Conservation (phyloP, 2,329 filamentous ascomycete species). For the Zalaria obscura region DNA sequence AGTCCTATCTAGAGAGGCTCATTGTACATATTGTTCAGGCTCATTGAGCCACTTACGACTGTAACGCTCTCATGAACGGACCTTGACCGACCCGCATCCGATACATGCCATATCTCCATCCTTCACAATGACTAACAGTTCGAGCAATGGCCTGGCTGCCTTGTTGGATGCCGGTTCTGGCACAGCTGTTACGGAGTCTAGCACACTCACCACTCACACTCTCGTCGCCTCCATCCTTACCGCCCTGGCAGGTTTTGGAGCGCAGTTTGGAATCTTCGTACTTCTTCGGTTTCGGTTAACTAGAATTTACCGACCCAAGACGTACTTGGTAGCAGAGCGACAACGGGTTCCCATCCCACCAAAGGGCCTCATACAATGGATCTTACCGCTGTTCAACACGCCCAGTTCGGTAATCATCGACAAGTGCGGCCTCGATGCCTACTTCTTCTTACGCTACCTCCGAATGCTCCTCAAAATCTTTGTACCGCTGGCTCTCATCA, state of each 20-base stretch:
- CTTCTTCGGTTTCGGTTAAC: constrained; percentile 64
- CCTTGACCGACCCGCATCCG: too few species aligned
- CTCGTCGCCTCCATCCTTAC: constrained; percentile 23
- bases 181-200: background rate
- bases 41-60: too few species aligned
- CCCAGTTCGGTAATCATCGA: constrained; percentile 77
- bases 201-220: constrained; percentile 14
- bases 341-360: constrained; percentile 70
- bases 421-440: constrained; percentile 90
- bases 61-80: too few species aligned
- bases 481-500: constrained; percentile 60
- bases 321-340: constrained; percentile 72
- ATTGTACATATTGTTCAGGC: too few species aligned
- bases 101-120: too few species aligned
- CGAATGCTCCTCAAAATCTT: constrained; percentile 84
- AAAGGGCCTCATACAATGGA: constrained; percentile 38
- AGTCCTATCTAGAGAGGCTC: too few species aligned
- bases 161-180: constrained; percentile 1
- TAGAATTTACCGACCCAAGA: constrained; percentile 53
- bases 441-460: constrained; percentile 90
- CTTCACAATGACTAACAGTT: too few species aligned
- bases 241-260: constrained; percentile 18
- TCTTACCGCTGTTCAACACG: constrained; percentile 47
- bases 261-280: constrained; percentile 54
- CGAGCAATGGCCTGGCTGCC: too few species aligned